A percentile compares a stretch with the other conserved stretches of the same genome.
Evolutionary conservation across 768 basidiomycete genomes (phyloP).

Genomic region (Xerocomellus intermedius): DNA sequence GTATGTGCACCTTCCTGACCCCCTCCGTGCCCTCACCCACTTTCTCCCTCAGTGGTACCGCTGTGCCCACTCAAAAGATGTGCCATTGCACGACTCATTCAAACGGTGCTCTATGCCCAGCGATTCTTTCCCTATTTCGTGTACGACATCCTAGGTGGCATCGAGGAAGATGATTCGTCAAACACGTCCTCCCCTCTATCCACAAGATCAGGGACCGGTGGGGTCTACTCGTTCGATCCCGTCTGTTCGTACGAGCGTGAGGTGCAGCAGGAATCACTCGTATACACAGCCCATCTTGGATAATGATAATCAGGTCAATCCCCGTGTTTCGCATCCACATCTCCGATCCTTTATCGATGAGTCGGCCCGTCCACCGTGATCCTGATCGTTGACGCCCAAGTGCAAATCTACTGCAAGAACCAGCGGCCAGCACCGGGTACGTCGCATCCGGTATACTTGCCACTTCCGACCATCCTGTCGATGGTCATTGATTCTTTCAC

Average conservation of each 20-base stretch:
- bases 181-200: not conserved
- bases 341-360: conserved; percentile 51
- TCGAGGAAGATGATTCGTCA: conserved; percentile 89
- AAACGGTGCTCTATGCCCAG: conserved; percentile 97
- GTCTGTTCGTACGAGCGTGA: conserved; percentile 98
- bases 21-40: not conserved
- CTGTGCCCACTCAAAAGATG: too few species aligned
- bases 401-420: conserved; percentile 97
- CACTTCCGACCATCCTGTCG: too few species aligned
- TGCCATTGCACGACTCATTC: conserved; percentile 98
- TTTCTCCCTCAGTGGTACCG: conserved; percentile 82
- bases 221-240: conserved; percentile 98
- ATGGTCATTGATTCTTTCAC: too few species aligned
- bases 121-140: conserved; percentile 99
- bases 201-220: conserved; percentile 69
- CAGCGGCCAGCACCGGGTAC: conserved; percentile 73
- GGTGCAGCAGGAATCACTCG: conserved; percentile 87
- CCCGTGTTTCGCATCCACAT: conserved; percentile 40
- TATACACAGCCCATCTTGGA: conserved; percentile 99
- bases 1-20: conserved; percentile 47
- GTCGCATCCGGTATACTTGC: too few species aligned
- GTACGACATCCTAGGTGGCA: conserved; percentile 93
- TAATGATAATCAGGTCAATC: conserved; percentile 87
- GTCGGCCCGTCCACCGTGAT: conserved; percentile 37
- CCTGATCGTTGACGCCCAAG: conserved; percentile 15